Conservation (phyloP, 2,329 filamentous ascomycete species). For the Tolypocladium album region DNA sequence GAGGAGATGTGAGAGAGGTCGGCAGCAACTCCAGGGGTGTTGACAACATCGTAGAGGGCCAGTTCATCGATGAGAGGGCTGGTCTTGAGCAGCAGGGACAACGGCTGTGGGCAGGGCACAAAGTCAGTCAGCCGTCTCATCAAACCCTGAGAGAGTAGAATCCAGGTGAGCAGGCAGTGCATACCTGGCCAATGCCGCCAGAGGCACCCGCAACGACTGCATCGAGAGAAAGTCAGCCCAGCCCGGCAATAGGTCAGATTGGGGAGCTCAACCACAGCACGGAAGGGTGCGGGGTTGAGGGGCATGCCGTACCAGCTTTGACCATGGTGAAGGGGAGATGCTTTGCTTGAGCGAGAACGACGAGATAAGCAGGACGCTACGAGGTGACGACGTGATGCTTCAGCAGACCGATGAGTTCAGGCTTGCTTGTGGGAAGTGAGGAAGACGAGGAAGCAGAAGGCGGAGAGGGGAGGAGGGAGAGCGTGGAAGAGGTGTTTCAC, state of each 20-base stretch:
- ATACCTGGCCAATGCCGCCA: constrained; percentile 96
- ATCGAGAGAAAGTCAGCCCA: constrained; percentile 6
- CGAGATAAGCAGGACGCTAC: neutral
- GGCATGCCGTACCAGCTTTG: constrained; percentile 43
- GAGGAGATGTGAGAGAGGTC: constrained; percentile 97
- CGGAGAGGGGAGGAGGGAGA: neutral
- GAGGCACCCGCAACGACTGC: constrained; percentile 84
- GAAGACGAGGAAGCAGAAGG: neutral
- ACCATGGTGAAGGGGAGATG: constrained; percentile 35
- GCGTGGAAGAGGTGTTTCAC: neutral
- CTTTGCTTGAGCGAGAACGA: neutral
- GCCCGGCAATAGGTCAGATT: constrained; percentile 1
- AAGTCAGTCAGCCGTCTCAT: constrained; percentile 7
- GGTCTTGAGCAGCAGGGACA: constrained; percentile 93
- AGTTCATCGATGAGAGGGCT: constrained; percentile 84
- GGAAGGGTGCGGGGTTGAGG: constrained; percentile 13
- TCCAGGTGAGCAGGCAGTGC: constrained; percentile 10
- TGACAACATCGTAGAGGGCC: constrained; percentile 97
- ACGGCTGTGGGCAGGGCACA: constrained; percentile 49
- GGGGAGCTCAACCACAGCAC: neutral
- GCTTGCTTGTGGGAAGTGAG: neutral
- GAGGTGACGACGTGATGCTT: neutral
- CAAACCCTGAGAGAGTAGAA: neutral
- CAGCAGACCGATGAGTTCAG: neutral
- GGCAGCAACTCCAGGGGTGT: constrained; percentile 90